phyloP scores from a whole-genome alignment of 1,284 basidiomycete genomes.

The Naganishia albida region DNA sequence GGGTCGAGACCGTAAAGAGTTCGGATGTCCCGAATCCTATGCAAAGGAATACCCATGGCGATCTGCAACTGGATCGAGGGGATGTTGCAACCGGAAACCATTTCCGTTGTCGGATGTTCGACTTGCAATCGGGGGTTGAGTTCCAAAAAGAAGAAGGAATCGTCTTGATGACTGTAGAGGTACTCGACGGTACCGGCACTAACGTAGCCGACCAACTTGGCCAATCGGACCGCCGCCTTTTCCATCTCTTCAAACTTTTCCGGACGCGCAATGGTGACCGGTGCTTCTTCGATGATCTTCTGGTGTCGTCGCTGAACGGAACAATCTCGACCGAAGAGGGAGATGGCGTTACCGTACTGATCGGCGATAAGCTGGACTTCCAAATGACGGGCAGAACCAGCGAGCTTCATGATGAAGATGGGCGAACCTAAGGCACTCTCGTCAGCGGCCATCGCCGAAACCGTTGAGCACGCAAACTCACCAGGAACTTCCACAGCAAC shows the following conservation, averaged over 20 bases:
- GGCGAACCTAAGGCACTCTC: slow-evolving; percentile 72
- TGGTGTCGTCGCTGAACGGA: slow-evolving; percentile 99
- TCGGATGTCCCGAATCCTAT: slow-evolving; percentile 94
- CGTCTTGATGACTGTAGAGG: slow-evolving; percentile 91
- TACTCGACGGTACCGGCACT: slow-evolving; percentile 99
- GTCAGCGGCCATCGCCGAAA: slow-evolving; percentile 2
- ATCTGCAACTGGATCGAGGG: slow-evolving; percentile 96
- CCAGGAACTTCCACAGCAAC: slow-evolving; percentile 96
- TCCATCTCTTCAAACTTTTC: slow-evolving; percentile 96
- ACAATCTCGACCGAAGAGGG: slow-evolving; percentile 97
- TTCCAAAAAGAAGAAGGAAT: slow-evolving; percentile 96
- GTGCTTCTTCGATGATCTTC: slow-evolving; percentile 99
- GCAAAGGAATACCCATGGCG: slow-evolving; percentile 96
- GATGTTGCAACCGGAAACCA: slow-evolving; percentile 98
- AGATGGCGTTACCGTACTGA: slow-evolving; percentile 99
- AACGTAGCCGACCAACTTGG: slow-evolving; percentile 98
- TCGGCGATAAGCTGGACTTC: slow-evolving; percentile 98
- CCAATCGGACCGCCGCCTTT: slow-evolving; percentile 93
- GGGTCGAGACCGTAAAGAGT: slow-evolving; percentile 92
- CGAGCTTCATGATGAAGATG: slow-evolving; percentile 99
- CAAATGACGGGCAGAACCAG: slow-evolving; percentile 92
- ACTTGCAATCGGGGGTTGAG: slow-evolving; percentile 99
- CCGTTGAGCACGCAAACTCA: slow-evolving; percentile 51
- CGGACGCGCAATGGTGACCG: slow-evolving; percentile 92
- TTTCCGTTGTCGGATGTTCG: slow-evolving; percentile 98